Conservation (phyloP, 2,329 filamentous ascomycete species). For the Calonectria hawksworthii region DNA sequence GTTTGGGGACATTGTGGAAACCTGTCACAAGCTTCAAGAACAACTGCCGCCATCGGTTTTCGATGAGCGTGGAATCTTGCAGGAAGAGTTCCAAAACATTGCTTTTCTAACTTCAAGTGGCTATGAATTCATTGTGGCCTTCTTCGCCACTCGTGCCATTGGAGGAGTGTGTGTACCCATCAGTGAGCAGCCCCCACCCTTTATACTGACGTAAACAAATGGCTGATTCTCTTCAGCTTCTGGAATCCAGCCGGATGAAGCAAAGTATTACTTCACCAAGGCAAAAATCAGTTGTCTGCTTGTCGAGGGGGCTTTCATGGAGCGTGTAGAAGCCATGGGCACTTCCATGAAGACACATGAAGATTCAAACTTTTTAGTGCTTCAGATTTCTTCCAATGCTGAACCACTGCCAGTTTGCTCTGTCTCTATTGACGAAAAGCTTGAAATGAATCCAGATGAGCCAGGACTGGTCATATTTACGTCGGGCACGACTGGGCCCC, state of each 20-base stretch:
- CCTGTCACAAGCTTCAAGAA: constrained; percentile 22
- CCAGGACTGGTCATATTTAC: not conserved
- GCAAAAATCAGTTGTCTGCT: not conserved
- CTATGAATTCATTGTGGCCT: constrained; percentile 44
- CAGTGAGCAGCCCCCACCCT: not conserved
- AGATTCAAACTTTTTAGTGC: not conserved
- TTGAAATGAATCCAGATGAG: not conserved
- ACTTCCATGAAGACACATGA: not conserved
- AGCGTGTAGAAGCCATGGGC: not conserved
- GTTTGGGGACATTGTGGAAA: constrained; percentile 36
- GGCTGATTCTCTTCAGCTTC: not conserved
- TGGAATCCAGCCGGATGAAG: not conserved
- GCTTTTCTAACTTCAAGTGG: constrained; percentile 32
- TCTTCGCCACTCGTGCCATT: constrained; percentile 37
- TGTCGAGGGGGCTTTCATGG: not conserved
- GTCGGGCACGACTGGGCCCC: not conserved
- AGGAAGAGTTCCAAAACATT: constrained; percentile 22
- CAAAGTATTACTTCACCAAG: not conserved
- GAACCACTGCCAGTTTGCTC: not conserved
- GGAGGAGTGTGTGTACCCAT: not conserved
- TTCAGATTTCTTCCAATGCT: not conserved
- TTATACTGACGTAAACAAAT: not conserved
- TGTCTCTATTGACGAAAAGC: not conserved
- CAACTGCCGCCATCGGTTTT: constrained; percentile 20
- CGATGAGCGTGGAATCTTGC: constrained; percentile 18